A percentile compares a stretch with the other conserved stretches of the same genome.
These are phyloP conservation scores for Durotheca rogersii DNA, from an alignment of 495 filamentous ascomycete genomes.

Conservation along the genomic window DNA sequence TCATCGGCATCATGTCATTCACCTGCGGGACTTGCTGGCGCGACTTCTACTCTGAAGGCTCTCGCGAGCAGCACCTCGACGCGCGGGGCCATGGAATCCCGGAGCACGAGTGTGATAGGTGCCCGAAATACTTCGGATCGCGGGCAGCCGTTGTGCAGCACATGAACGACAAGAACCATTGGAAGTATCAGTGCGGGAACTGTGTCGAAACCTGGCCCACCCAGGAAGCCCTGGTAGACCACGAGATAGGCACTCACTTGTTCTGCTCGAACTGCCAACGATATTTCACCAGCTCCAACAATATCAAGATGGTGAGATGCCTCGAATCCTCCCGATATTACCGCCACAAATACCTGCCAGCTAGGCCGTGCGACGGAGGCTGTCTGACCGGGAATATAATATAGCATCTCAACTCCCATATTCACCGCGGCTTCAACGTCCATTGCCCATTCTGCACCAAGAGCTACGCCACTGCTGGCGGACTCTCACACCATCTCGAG, in stretches of 20 bases:
- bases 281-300: conserved; percentile 27
- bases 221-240: conserved; percentile 1
- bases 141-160: conserved; percentile 20
- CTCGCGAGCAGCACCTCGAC: conserved; percentile 28
- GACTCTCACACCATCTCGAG: conserved; percentile 37
- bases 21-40: conserved; percentile 29
- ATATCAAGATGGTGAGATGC: conserved; percentile 34
- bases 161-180: conserved; percentile 30
- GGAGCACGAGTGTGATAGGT: conserved; percentile 28
- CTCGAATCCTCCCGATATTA: no score
- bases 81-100: conserved; percentile 15
- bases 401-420: conserved; percentile 34
- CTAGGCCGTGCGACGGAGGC: no score
- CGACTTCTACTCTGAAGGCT: conserved; percentile 10
- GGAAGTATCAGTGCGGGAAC: conserved; percentile 13
- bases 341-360: neutral
- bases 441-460: conserved; percentile 33
- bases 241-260: conserved; percentile 26
- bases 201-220: conserved; percentile 20
- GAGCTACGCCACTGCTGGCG: conserved; percentile 25
- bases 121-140: conserved; percentile 22
- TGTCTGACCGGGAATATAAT: no score
- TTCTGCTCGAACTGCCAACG: conserved; percentile 33
- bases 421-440: conserved; percentile 29
- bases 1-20: neutral